Conservation (phyloP, 164 flowering plant species). For the Magnolia changhungtana region DNA sequence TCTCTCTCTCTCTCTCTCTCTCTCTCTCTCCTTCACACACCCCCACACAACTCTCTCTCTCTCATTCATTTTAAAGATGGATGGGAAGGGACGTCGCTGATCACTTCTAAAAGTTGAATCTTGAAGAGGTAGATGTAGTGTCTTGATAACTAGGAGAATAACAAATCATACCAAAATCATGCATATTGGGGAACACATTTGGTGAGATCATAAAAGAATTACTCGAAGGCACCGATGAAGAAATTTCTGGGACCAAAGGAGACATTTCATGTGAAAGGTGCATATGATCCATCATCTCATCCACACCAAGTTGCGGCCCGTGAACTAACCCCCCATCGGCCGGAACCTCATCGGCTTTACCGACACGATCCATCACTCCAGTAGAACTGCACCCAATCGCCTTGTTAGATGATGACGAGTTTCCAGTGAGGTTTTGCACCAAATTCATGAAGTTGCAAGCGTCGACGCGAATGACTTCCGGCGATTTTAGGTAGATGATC, state of each 20-base stretch:
- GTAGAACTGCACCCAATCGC: background rate
- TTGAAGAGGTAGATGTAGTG: background rate
- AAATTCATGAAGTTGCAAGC: slow-evolving; percentile 42
- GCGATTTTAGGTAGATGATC: slow-evolving; percentile 27
- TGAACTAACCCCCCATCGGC: background rate
- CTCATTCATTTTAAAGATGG: no score
- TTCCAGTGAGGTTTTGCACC: slow-evolving; percentile 50
- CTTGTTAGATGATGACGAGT: slow-evolving; percentile 2
- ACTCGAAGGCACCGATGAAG: background rate
- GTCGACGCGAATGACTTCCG: slow-evolving; percentile 32
- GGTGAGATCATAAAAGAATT: slow-evolving; percentile 7
- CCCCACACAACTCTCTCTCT: no score
- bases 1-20: no score
- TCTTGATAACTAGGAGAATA: background rate
- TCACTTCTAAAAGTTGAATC: background rate
- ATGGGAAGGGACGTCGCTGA: background rate
- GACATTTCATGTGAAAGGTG: slow-evolving; percentile 28
- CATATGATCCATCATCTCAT: slow-evolving; percentile 35
- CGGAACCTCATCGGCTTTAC: background rate
- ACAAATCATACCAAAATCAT: slow-evolving; percentile 10
- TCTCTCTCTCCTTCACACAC: no score
- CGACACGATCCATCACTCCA: background rate
- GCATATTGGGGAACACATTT: background rate
- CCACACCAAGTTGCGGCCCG: background rate
- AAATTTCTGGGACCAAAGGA: background rate